phyloP scores from a whole-genome alignment of 2,329 filamentous ascomycete species.

The Aspergillus costaricaensis region DNA sequence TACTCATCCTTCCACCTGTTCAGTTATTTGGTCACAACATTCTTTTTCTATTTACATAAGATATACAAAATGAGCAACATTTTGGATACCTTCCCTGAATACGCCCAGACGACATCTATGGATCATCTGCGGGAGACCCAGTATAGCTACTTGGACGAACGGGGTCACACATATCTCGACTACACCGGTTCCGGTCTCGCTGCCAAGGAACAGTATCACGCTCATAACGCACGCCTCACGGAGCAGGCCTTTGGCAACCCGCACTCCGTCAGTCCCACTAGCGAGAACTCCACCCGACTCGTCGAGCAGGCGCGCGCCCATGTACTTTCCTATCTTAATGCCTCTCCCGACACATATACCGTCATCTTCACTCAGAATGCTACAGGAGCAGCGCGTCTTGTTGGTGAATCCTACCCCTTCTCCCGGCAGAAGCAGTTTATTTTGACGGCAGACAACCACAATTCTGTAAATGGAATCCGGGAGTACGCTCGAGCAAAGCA shows the following conservation, averaged over 20 bases:
- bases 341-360: slow-evolving; percentile 10
- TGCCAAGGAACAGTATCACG: slow-evolving; percentile 10
- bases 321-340: slow-evolving; percentile 8
- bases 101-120: slow-evolving; percentile 2
- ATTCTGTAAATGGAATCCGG: slow-evolving; percentile 14
- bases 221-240: slow-evolving; percentile 10
- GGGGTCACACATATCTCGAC: slow-evolving; percentile 13
- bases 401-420: slow-evolving; percentile 13
- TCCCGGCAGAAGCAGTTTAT: slow-evolving; percentile 1
- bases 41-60: neutral
- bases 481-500: slow-evolving; percentile 8
- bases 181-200: slow-evolving; percentile 14
- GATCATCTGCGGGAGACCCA: slow-evolving; percentile 12
- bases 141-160: slow-evolving; percentile 15
- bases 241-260: slow-evolving; percentile 11
- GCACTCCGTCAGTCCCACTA: slow-evolving; percentile 13
- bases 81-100: slow-evolving; percentile 11
- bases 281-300: slow-evolving; percentile 9
- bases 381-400: slow-evolving; percentile 12
- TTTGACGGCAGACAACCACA: slow-evolving; percentile 15
- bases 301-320: slow-evolving; percentile 12
- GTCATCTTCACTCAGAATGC: slow-evolving; percentile 16
- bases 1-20: neutral
- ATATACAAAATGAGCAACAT: neutral
- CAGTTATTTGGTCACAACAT: neutral